These are phyloP conservation scores for Aspergillus haitiensis DNA, from an alignment of 495 filamentous ascomycete species.

Conservation along the genomic window DNA sequence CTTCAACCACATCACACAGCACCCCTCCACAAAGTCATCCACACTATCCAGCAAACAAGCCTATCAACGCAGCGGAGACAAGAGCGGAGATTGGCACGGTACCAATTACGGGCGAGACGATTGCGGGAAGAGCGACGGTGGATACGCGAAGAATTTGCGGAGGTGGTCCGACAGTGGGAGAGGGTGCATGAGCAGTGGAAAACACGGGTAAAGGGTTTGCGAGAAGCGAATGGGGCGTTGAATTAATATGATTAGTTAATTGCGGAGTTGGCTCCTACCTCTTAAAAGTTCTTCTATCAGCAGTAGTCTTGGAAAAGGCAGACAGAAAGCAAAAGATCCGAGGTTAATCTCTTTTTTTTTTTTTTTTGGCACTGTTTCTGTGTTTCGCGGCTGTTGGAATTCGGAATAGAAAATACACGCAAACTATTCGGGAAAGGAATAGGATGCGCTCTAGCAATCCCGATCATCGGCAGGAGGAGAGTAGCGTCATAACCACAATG, in stretches of 20 bases:
- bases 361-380: conserved; percentile 9
- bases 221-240: background rate
- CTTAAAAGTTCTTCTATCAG: background rate
- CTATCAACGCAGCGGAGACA: conserved; percentile 9
- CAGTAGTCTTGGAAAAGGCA: background rate
- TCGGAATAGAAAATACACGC: background rate
- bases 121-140: conserved; percentile 20
- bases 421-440: too few relatives aligned
- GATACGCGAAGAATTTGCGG: conserved; percentile 20
- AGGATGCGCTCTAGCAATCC: too few relatives aligned
- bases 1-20: conserved; percentile 21
- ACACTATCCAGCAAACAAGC: conserved; percentile 24
- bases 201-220: conserved; percentile 10
- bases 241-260: too few relatives aligned
- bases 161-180: conserved; percentile 17
- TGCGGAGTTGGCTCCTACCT: too few relatives aligned
- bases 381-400: background rate
- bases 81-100: conserved; percentile 16
- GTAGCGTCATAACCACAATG: too few relatives aligned
- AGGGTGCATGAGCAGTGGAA: conserved; percentile 17
- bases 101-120: conserved; percentile 10
- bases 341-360: conserved; percentile 14
- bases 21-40: conserved; percentile 29
- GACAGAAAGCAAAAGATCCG: conserved; percentile 19
- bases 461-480: too few relatives aligned